phyloP scores from a whole-genome alignment of 495 filamentous ascomycete species.

The Penicillium steckii region DNA sequence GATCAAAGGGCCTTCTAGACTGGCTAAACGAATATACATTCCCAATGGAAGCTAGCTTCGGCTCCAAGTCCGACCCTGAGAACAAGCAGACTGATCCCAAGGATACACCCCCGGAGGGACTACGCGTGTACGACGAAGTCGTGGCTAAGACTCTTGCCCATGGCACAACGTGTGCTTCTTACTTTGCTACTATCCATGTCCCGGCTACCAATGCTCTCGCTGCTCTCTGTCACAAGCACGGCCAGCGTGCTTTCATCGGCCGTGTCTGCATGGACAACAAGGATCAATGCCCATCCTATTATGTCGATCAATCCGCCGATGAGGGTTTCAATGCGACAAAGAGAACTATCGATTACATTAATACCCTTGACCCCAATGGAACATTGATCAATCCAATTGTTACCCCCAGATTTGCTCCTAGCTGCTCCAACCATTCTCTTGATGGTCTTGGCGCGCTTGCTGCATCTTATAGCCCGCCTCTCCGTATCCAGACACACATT shows the following conservation, averaged over 20 bases:
- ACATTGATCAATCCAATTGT: slow-evolving; percentile 71
- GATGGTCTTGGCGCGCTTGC: slow-evolving; percentile 60
- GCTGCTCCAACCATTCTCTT: slow-evolving; percentile 63
- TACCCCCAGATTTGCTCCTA: slow-evolving; percentile 85
- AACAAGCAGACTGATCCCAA: slow-evolving; percentile 14
- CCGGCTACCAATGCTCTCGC: slow-evolving; percentile 84
- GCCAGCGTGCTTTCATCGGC: slow-evolving; percentile 88
- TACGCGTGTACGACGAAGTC: slow-evolving; percentile 66
- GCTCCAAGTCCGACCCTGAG: slow-evolving; percentile 15
- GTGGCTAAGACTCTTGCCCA: slow-evolving; percentile 77
- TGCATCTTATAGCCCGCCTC: slow-evolving; percentile 44
- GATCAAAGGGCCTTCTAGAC: slow-evolving; percentile 80
- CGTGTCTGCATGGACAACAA: slow-evolving; percentile 84
- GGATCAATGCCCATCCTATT: slow-evolving; percentile 63
- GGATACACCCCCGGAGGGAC: slow-evolving; percentile 43
- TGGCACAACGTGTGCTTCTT: slow-evolving; percentile 87
- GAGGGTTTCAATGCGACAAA: slow-evolving; percentile 54
- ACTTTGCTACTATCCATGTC: slow-evolving; percentile 87
- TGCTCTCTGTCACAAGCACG: slow-evolving; percentile 67
- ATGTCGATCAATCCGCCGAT: slow-evolving; percentile 64
- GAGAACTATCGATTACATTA: slow-evolving; percentile 64
- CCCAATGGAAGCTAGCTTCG: slow-evolving; percentile 77
- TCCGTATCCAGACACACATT: slow-evolving; percentile 86
- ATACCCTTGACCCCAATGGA: slow-evolving; percentile 56
- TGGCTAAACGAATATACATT: slow-evolving; percentile 97